These are phyloP conservation scores for Bipolaris cookei DNA, from an alignment of 2,329 filamentous ascomycete genomes.

Conservation along the genomic window DNA sequence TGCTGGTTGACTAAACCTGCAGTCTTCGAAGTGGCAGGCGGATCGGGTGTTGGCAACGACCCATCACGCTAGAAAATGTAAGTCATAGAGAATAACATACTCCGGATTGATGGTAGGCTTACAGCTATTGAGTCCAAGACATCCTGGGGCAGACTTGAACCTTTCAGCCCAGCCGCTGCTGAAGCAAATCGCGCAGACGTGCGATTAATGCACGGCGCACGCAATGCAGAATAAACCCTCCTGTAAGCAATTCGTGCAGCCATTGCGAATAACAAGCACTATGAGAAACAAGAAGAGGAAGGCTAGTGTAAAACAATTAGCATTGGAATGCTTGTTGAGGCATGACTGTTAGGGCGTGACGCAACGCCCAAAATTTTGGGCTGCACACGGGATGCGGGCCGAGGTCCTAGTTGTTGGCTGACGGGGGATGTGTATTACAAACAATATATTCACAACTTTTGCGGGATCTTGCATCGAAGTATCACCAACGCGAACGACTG, in stretches of 20 bases:
- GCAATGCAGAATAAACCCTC: conserved; percentile 35
- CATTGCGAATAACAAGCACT: conserved; percentile 28
- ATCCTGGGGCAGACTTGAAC: conserved; percentile 51
- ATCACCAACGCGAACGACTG: conserved; percentile 11
- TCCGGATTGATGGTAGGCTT: conserved; percentile 5
- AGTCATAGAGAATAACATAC: conserved; percentile 7
- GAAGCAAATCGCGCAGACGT: conserved; percentile 48
- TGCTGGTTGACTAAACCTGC: conserved; percentile 76
- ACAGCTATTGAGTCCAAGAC: conserved; percentile 53
- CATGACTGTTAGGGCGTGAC: conserved; percentile 18
- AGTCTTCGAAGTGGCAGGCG: conserved; percentile 74
- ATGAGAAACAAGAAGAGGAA: conserved; percentile 11
- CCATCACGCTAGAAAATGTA: conserved; percentile 38
- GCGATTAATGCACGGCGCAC: conserved; percentile 31
- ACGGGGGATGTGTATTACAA: too few species aligned
- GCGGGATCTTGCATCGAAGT: not conserved
- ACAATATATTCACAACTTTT: not conserved
- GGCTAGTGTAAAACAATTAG: conserved; percentile 12
- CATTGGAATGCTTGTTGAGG: conserved; percentile 6
- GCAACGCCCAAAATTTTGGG: conserved; percentile 28
- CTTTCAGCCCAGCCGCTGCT: conserved; percentile 45
- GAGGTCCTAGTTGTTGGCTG: conserved; percentile 24
- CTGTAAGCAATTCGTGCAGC: conserved; percentile 40
- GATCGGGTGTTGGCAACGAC: conserved; percentile 71
- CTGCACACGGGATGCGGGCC: conserved; percentile 20